Conservation (phyloP, 805 yeast genomes). For the Saccharomycopsis olivae region DNA sequence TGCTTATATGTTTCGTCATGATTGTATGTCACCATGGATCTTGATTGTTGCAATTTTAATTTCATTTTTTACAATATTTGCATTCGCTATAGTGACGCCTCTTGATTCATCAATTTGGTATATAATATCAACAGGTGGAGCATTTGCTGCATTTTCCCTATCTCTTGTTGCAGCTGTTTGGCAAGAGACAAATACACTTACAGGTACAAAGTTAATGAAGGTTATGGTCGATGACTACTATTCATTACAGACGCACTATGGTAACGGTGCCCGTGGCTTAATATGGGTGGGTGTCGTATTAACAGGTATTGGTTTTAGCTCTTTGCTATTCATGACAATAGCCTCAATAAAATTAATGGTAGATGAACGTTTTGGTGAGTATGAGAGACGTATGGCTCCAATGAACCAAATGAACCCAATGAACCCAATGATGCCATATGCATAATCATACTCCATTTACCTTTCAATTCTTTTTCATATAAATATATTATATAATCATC, state of each 20-base stretch:
- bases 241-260: conserved; percentile 15
- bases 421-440: not conserved
- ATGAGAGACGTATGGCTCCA: not conserved
- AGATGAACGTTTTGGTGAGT: not conserved
- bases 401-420: not conserved
- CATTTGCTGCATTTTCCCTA: conserved; percentile 14
- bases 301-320: conserved; percentile 12
- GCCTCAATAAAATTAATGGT: not conserved
- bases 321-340: conserved; percentile 6
- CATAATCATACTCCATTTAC: too few species aligned
- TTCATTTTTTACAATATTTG: conserved; percentile 13
- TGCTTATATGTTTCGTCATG: conserved; percentile 17
- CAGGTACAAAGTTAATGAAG: conserved; percentile 17
- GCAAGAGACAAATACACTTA: conserved; percentile 19
- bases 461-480: not conserved
- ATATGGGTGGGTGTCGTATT: conserved; percentile 18
- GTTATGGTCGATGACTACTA: conserved; percentile 18
- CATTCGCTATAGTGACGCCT: conserved; percentile 8
- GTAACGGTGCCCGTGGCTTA: conserved; percentile 15
- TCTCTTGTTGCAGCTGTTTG: conserved; percentile 19
- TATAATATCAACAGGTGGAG: conserved; percentile 1
- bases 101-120: not conserved
- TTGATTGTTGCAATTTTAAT: conserved; percentile 17
- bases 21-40: conserved; percentile 17
- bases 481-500: too few species aligned